Conservation (phyloP, 176 grass and related monocot species). For the Zea mays region Zm-B73-REFERENCE-NAM-5.0 NC_050100.1:199121001-199121500, state of each 20-base stretch:
- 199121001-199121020: constrained; percentile 29
- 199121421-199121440: constrained; percentile 38
- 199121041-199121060: constrained; percentile 21
- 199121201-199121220: constrained; percentile 79
- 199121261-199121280: constrained; percentile 76
- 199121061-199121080: constrained; percentile 44
- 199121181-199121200: constrained; percentile 78
- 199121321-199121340: constrained; percentile 67
- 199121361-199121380: constrained; percentile 65
- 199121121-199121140: neutral
- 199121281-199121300: constrained; percentile 46
- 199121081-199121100: constrained; percentile 13
- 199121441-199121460: constrained; percentile 51
- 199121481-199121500: constrained; percentile 64
- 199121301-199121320: constrained; percentile 69
- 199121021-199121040: constrained; percentile 15
- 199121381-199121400: constrained; percentile 66
- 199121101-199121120: neutral
- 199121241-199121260: constrained; percentile 51
- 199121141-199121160: constrained; percentile 41
- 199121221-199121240: constrained; percentile 44
- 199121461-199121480: constrained; percentile 49
- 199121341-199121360: constrained; percentile 49
- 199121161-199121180: constrained; percentile 25
- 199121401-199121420: constrained; percentile 50